Evolutionary conservation across 306 rosid genomes (phyloP), one percentile per base, ranked within the genome.

Genomic region (Comarum palustre): DNA sequence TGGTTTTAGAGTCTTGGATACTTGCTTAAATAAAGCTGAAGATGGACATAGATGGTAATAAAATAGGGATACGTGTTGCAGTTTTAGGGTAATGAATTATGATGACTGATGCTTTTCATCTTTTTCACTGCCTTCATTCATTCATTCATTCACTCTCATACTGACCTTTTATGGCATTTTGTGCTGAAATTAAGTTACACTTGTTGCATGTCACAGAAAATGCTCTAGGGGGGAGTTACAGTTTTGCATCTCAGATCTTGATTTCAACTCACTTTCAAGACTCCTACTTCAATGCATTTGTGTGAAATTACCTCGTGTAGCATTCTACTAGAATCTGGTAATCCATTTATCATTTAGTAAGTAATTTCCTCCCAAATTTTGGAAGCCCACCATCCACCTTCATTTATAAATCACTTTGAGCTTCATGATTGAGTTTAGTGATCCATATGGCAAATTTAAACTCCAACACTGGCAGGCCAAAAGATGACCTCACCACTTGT

Each of bases 21-120:
- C 66, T 60, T 31, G 24, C 74, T 93, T 89, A 93, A 82, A 89
- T 90, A 90, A 83, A 63, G 66, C 17, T 69, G 15, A 55, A 32
- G 16, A 54, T 8, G 72, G 79, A 47, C 17, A 20, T n/a, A 22
- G 14, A 1, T 36, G 59, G 62, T 50, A 80, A 8, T 73, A n/a
- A 76, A 75, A 29, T 31, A 43, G 31, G 14, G 64, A 67, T 55
- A 67, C 48, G 51, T 25, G 74, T 46, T 17, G 3, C 39, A 29
- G 29, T 36, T 31, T 14, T n/a, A n/a, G 34, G 72, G 66, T 25
- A 10, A 20, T 22, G 24, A 6, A 38, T 38, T 38, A 31, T 43
- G 42, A 10, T 54, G 14, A 42, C 46, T 32, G 36, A 32, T 32
- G 6, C 36, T 32, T 32, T 32, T 32, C 60, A 10, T 34, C 32